phyloP scores from a whole-genome alignment of 2,329 filamentous ascomycete species.

The Fusarium ramigenum region DNA sequence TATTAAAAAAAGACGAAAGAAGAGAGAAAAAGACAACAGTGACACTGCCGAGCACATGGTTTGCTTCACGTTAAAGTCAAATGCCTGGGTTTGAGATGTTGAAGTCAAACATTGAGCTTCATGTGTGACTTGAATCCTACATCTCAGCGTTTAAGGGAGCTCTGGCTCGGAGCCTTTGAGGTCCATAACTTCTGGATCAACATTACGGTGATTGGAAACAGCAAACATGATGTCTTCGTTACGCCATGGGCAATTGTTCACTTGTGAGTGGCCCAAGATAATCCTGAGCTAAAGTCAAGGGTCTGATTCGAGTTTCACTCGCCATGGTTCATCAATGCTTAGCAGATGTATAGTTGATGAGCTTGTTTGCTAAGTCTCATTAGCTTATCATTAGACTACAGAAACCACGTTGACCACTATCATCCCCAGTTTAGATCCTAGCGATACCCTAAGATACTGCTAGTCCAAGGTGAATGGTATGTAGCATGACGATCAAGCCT shows the following conservation, averaged over 20 bases:
- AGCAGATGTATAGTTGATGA: background rate
- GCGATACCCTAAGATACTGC: background rate
- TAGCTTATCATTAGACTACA: background rate
- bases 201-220: background rate
- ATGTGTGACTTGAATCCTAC: background rate
- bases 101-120: background rate
- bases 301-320: background rate
- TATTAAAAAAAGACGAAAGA: too few species aligned
- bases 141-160: background rate
- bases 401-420: background rate
- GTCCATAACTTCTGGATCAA: background rate
- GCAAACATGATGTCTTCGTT: background rate
- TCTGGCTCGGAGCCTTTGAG: background rate
- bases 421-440: background rate
- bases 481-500: background rate
- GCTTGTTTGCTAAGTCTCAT: background rate
- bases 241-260: conserved; percentile 25
- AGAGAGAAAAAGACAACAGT: too few species aligned
- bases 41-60: background rate
- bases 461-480: background rate
- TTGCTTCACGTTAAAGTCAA: background rate
- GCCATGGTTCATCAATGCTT: background rate
- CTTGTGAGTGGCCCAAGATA: conserved; percentile 17
- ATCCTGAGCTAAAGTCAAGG: background rate
- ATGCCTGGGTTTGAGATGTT: background rate